These are phyloP conservation scores for Musa beccarii DNA, from an alignment of 176 grass and related monocot genomes.

Conservation along the genomic window DNA sequence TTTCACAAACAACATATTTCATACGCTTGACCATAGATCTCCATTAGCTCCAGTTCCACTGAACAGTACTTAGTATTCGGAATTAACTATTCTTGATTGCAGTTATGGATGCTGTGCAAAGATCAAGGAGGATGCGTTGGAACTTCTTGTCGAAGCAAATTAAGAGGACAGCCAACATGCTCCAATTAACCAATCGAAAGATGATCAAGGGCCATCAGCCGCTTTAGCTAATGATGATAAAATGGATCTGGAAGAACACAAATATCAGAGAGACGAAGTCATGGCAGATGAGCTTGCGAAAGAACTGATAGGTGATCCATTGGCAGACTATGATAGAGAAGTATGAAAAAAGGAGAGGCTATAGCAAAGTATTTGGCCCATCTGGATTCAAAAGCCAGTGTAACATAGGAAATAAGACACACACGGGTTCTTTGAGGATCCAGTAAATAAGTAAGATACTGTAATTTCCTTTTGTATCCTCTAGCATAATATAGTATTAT, in stretches of 20 bases:
- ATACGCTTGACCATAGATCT: too few species aligned
- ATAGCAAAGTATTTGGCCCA: too few species aligned
- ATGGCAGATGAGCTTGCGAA: conserved; percentile 68
- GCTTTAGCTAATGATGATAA: not conserved
- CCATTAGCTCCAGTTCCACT: not conserved
- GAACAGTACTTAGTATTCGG: not conserved
- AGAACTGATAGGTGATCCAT: conserved; percentile 53
- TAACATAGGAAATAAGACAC: too few species aligned
- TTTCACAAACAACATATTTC: too few species aligned
- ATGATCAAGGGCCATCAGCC: conserved; percentile 18
- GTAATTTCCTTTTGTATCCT: too few species aligned
- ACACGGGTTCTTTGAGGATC: not conserved
- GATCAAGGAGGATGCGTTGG: not conserved
- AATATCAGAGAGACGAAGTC: conserved; percentile 33
- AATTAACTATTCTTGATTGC: conserved; percentile 5
- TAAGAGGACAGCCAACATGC: conserved; percentile 14
- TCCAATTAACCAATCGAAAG: conserved; percentile 7
- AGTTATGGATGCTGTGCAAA: conserved; percentile 26
- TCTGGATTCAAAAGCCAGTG: too few species aligned
- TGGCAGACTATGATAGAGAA: conserved; percentile 81
- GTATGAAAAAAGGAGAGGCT: conserved; percentile 51
- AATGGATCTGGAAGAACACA: not conserved
- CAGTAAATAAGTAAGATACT: not conserved
- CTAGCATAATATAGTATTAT: too few species aligned
- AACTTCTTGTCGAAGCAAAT: not conserved